Conservation (phyloP, 1,139 yeast genomes). For the Suhomyces atakaporum region DNA sequence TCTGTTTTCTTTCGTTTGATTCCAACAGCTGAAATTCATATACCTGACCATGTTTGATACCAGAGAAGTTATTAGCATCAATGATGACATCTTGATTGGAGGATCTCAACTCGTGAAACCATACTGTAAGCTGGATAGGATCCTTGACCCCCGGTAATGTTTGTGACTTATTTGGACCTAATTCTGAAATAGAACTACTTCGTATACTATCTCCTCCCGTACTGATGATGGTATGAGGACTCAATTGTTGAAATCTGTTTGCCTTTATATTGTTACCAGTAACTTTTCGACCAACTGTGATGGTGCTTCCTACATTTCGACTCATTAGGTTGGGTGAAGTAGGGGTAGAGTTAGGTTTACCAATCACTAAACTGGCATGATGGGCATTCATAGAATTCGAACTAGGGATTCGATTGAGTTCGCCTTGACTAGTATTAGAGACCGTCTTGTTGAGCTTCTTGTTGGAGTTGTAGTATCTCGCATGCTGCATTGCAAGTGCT, state of each 20-base stretch:
- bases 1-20: conserved; percentile 29
- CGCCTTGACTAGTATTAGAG: conserved; percentile 3
- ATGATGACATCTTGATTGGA: conserved; percentile 62
- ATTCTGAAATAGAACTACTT: conserved; percentile 5
- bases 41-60: conserved; percentile 65
- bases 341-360: conserved; percentile 9
- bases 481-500: conserved; percentile 40
- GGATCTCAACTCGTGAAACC: conserved; percentile 73
- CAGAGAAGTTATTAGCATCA: conserved; percentile 56
- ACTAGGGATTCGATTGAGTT: neutral
- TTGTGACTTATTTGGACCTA: neutral
- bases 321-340: conserved; percentile 14
- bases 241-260: conserved; percentile 5
- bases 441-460: conserved; percentile 2
- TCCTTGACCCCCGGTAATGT: conserved; percentile 14
- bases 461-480: conserved; percentile 24
- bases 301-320: conserved; percentile 20
- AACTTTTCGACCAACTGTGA: conserved; percentile 19
- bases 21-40: conserved; percentile 52
- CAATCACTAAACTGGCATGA: conserved; percentile 15
- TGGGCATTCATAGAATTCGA: conserved; percentile 13
- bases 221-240: conserved; percentile 4
- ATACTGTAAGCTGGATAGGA: conserved; percentile 54
- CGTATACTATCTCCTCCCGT: conserved; percentile 7
- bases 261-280: conserved; percentile 3